Evolutionary conservation across 495 filamentous ascomycete genomes (phyloP), one percentile per base, ranked within the genome.

Genomic region (Penicillium antarcticum): DNA sequence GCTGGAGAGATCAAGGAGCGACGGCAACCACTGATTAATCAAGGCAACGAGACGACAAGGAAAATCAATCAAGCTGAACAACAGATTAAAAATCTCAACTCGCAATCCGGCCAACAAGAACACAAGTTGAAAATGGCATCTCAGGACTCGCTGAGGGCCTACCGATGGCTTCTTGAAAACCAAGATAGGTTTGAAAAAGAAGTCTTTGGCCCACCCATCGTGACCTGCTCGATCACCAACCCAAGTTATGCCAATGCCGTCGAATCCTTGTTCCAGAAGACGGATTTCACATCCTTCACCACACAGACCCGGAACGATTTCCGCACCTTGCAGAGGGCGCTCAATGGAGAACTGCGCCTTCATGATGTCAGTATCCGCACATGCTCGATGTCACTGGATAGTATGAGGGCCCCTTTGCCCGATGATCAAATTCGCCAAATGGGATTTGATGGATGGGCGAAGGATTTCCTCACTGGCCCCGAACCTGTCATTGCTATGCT

Each of bases 401-500:
- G 73, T 1, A 85, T 83, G 48, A 70, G 50, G 34, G 60, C 82
- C n/a, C 76, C 79, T 2, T 51, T 87, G n/a, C 61, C 75, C 10
- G 49, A 67, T 13, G 75, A 85, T 8, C 73, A 88, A 43, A 61
- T 91, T 45, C 59, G 58, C 24, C 45, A 53, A 3, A 71, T 83
- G 42, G 92, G 91, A 1, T 84, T 97, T 42, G 87, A 94, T 48
- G 82, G 83, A 9, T 96, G 86, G 76, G 83, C 87, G 4, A 73
- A 86, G 3, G 86, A 97, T 56, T 88, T 75, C 47, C 61, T 99
- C 10, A 76, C 80, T 19, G 94, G 91, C 0, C 94, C 94, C 1
- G 87, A 88, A 13, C 83, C 89, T 4, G 88, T 99, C 2, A 69
- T 97, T 24, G 83, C 89, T 18, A 91, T 95, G 86, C 79, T 99